Conservation (phyloP, 768 basidiomycete species). For the Trichaptum fuscoviolaceum region DNA sequence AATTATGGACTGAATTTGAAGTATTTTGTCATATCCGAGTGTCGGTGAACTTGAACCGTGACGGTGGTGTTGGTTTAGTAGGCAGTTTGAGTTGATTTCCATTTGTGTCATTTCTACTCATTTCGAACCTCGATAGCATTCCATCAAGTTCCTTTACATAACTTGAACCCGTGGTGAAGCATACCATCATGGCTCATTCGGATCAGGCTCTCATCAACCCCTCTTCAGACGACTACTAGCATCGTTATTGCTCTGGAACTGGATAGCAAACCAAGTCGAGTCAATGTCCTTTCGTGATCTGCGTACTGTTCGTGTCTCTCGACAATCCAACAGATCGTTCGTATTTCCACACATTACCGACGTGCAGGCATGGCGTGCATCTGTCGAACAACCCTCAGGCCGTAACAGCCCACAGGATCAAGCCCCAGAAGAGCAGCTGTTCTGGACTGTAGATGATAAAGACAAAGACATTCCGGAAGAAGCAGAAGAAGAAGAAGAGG, state of each 20-base stretch:
- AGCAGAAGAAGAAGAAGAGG: neutral
- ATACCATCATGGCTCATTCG: too few species aligned
- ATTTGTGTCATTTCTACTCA: too few species aligned
- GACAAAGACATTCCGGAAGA: neutral
- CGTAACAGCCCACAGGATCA: neutral
- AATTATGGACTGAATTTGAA: too few species aligned
- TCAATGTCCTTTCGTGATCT: neutral
- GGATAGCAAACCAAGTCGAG: neutral
- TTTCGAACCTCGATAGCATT: too few species aligned
- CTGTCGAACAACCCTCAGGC: neutral
- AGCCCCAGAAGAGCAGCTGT: neutral
- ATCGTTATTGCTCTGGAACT: neutral
- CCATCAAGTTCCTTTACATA: too few species aligned
- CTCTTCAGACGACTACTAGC: neutral
- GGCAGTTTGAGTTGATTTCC: too few species aligned
- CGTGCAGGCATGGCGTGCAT: neutral
- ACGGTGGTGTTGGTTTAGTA: too few species aligned
- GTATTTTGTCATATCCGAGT: too few species aligned
- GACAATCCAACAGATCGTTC: neutral
- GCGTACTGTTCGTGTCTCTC: neutral
- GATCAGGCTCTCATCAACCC: too few species aligned
- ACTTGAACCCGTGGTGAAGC: too few species aligned
- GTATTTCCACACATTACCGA: neutral
- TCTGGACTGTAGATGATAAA: neutral
- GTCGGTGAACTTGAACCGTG: too few species aligned